Evolutionary conservation across 495 filamentous ascomycete species (phyloP), one percentile per base, ranked within the genome.

Genomic region (Talaromyces adpressus): DNA sequence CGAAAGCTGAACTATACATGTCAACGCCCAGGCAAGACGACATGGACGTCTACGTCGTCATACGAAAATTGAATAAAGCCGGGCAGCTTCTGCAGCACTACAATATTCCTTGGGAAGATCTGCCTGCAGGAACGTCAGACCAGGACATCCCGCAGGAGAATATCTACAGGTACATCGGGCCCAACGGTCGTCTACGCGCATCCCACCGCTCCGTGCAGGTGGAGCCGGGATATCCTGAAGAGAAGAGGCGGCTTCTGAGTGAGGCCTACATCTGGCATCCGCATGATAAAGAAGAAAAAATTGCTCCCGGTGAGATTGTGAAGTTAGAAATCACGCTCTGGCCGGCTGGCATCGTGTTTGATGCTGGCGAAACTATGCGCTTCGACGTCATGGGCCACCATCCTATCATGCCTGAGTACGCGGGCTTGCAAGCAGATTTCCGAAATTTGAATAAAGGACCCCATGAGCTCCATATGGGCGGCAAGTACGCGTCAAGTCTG

Each of bases 41-140:
- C 53, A 68, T 79, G 67, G 70, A 75, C 64, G 68, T 79, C 0
- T 75, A 68, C 61, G 65, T 78, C 12, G 52, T 66, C 20, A 23
- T 77, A 2, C 71, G 72, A 7, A 79, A 79, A 53, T 57, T 69
- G 11, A 67, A 69, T 49, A 58, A 18, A 22, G 34, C 63, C 51
- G 75, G 74, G 0, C 65, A 69, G n/a, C 22, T 65, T 0, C 57
- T 77, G 1, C 20, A 68, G 18, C 64, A 69, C 32, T 29, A 69
- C 20, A 74, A 75, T 58, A 66, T 78, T 52, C 71, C 73, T 1
- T 64, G 62, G 7, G 56, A 66, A 49, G 34, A n/a, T 9, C 36
- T 20, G n/a, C 49, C 62, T 9, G 59, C 18, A 7, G 49, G 54
- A 22, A 67, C 61, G 36, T 23, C 59, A 14, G 58, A 63, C 29